These are phyloP conservation scores for Pichia sp. DNA, from an alignment of 1,139 yeast genomes.

Conservation along the genomic window DNA sequence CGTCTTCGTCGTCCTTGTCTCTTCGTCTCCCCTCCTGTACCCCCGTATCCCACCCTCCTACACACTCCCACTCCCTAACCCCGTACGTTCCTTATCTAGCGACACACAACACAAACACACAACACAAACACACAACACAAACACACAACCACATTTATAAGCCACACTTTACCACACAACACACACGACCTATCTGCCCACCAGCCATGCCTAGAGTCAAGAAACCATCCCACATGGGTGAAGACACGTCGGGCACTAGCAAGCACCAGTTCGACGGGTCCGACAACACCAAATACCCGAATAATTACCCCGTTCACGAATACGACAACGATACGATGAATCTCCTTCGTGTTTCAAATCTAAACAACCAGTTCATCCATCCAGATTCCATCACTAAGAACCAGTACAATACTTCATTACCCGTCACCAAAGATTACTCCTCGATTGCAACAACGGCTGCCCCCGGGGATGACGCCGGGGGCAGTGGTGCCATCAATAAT, in stretches of 20 bases:
- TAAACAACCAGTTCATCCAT: slow-evolving; percentile 22
- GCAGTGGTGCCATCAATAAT: too few species aligned
- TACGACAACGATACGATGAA: slow-evolving; percentile 11
- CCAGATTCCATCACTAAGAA: slow-evolving; percentile 38
- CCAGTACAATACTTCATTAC: slow-evolving; percentile 68
- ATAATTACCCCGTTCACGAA: slow-evolving; percentile 27
- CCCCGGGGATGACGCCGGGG: too few species aligned
- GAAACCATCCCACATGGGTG: not conserved
- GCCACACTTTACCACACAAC: too few species aligned
- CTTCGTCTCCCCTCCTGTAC: too few species aligned
- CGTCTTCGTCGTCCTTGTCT: too few species aligned
- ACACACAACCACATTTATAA: too few species aligned
- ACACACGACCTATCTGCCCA: too few species aligned
- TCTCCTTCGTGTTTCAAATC: slow-evolving; percentile 20
- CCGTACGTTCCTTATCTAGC: too few species aligned
- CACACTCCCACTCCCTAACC: too few species aligned
- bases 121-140: not conserved
- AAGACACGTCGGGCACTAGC: not conserved
- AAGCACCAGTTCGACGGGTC: slow-evolving; percentile 5
- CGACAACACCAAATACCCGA: slow-evolving; percentile 6
- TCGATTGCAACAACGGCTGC: too few species aligned
- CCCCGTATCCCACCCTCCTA: too few species aligned
- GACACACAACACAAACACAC: too few species aligned
- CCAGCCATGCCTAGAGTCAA: slow-evolving; percentile 1
- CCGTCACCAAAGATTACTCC: not conserved